Evolutionary conservation across 176 grass and related monocot genomes (phyloP), one percentile per base, ranked within the genome.

Genomic region (Aegilops tauschii): DNA sequence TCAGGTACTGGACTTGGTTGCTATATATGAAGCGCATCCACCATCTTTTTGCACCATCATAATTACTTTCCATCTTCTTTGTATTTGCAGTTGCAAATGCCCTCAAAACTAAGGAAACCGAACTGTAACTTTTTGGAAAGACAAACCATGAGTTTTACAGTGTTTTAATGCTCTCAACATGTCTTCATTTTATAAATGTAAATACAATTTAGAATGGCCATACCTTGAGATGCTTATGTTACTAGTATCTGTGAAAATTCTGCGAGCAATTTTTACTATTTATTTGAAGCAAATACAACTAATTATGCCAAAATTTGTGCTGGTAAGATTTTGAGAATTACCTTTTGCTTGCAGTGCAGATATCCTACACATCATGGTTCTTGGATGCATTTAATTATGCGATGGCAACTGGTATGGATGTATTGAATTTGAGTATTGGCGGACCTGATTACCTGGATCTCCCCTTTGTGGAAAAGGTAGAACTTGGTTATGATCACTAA

Each of bases 341-440:
- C 35, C 76, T 73, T 65, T 96, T 94, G 64, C 91, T 91, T 86
- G 91, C 90, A 96, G 92, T 94, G 93, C 96, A 98, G 96, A 93
- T 98, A 92, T 98, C 96, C 80, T 98, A 98, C 86, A 98, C 96
- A 62, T 98, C 96, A 72, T 98, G 93, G 93, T 98, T 98, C 85
- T 93, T 98, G 78, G 96, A 98, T 91, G 96, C 96, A 91, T 98
- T 98, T 86, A 98, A 98, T 86, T 98, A 98, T 85, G 96, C 92
- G 21, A 98, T 98, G 76, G 96, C 96, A 12, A 98, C 76, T 18
- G 83, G 93, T 83, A 98, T 98, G 93, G 96, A 98, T 92, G 96
- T 98, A 64, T 77, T 98, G 87, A 98, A 98, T 88, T 89, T 98
- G 83, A 98, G 96, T 82, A 98, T 98, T 79, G 93, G 96, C 36